Evolutionary conservation across 768 basidiomycete genomes (phyloP).

Genomic region (Auriscalpium orientale): DNA sequence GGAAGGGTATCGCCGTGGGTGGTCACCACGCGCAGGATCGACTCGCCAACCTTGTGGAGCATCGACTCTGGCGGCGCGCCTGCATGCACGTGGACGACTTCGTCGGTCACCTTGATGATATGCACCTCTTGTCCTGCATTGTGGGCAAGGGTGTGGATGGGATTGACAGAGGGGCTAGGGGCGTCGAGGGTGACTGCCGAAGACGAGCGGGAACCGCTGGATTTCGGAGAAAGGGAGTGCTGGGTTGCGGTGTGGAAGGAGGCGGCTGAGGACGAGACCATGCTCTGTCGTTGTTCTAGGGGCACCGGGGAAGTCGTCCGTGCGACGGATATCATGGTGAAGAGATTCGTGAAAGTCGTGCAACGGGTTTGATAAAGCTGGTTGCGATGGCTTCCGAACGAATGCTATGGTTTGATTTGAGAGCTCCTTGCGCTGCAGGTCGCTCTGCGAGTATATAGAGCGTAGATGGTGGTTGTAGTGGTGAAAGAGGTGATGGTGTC

Average conservation of each 20-base stretch:
- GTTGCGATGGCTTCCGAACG: too few species aligned
- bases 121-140: conserved; percentile 40
- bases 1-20: conserved; percentile 6
- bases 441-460: too few species aligned
- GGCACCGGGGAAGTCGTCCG: background rate
- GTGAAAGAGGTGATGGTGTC: too few species aligned
- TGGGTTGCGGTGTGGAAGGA: background rate
- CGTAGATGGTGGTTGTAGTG: too few species aligned
- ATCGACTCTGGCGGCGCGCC: conserved; percentile 28
- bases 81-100: conserved; percentile 36
- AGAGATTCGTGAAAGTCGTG: background rate
- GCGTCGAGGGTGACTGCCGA: background rate
- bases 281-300: background rate
- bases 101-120: conserved; percentile 45
- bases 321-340: background rate
- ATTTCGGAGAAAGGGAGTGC: background rate
- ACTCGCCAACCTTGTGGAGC: conserved; percentile 28
- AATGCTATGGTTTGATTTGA: too few species aligned
- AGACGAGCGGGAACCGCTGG: conserved; percentile 10
- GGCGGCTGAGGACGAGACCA: background rate
- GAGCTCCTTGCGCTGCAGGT: too few species aligned
- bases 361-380: background rate
- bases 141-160: conserved; percentile 24
- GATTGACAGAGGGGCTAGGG: conserved; percentile 19
- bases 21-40: conserved; percentile 27